Conservation (phyloP, 768 basidiomycete genomes). For the Pholiota microspora region DNA sequence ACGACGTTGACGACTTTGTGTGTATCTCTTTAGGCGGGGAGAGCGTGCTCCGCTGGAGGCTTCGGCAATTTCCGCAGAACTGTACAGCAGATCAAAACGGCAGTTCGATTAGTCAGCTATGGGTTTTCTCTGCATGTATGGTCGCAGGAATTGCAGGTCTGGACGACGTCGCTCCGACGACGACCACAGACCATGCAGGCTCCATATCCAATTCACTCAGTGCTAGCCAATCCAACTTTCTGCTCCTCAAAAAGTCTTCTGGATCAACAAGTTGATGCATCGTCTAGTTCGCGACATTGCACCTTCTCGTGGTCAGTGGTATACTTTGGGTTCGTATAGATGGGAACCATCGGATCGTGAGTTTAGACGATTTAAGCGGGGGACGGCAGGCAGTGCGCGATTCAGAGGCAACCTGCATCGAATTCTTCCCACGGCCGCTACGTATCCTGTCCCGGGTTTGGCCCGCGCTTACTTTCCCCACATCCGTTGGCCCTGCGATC, state of each 20-base stretch:
- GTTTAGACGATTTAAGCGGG: background rate
- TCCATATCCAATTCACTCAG: background rate
- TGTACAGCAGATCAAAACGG: slow-evolving; percentile 34
- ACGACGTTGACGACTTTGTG: slow-evolving; percentile 50
- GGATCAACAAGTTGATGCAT: background rate
- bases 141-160: background rate
- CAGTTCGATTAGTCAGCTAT: slow-evolving; percentile 17
- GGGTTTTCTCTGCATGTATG: background rate
- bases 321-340: background rate
- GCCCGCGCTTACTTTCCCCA: background rate
- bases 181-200: background rate
- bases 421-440: slow-evolving; percentile 8
- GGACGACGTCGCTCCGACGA: slow-evolving; percentile 2
- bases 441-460: background rate
- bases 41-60: slow-evolving; percentile 25
- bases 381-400: no score
- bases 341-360: background rate
- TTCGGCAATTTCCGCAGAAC: slow-evolving; percentile 40
- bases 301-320: background rate
- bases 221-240: background rate
- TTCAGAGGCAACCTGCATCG: no score
- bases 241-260: background rate
- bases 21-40: slow-evolving; percentile 37
- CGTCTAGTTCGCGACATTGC: background rate
- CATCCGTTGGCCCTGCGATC: background rate